Evolutionary conservation across 441 rosid genomes (phyloP), one percentile per base, ranked within the genome.

Genomic region (Gossypium davidsonii): DNA sequence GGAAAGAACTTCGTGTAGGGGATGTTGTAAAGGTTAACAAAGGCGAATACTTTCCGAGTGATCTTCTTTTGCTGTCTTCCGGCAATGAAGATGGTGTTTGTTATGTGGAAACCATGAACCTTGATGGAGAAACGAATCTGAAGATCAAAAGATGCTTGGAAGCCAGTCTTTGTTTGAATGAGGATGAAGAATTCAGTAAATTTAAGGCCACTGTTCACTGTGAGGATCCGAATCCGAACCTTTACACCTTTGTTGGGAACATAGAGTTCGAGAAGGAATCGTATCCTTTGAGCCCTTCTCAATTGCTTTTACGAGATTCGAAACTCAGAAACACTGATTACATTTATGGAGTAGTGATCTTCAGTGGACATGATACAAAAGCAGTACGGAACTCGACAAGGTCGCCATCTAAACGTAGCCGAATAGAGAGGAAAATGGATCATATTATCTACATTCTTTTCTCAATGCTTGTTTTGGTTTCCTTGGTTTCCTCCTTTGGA

Each of bases 101-200:
- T 78, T 91, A 91, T 73, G 97, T 91, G 28, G 94, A 91, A 84
- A 91, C 97, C 0, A 89, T 88, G 97, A 91, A 89, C 61, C 85
- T 91, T 23, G 97, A 91, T 73, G 97, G 97, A 0, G 97, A 91
- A 71, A 91, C 93, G 12, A 91, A 85, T 75, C 53, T 91, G 74
- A 91, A 91, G 75, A 75, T 85, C 1, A 91, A 91, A 77, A 84
- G 89, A 76, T 77, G 82, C 56, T 71, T 89, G 64, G 94, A 88
- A 63, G 85, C 70, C 11, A 88, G 94, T 0, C 55, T 82, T 59
- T 34, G 68, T 2, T 25, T 87, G 74, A 83, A 88, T n/a, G 80
- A 69, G 48, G 91, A 89, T 65, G 85, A 76, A 4, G 70, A 74
- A 17, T 82, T 89, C 20, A 63, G 49, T 34, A 53, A 60, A 9